Percentiles rank a stretch among this genome's conserved stretches.
Conservation (phyloP, 1,139 yeast genomes). For the Yamadazyma trypodendri region DNA sequence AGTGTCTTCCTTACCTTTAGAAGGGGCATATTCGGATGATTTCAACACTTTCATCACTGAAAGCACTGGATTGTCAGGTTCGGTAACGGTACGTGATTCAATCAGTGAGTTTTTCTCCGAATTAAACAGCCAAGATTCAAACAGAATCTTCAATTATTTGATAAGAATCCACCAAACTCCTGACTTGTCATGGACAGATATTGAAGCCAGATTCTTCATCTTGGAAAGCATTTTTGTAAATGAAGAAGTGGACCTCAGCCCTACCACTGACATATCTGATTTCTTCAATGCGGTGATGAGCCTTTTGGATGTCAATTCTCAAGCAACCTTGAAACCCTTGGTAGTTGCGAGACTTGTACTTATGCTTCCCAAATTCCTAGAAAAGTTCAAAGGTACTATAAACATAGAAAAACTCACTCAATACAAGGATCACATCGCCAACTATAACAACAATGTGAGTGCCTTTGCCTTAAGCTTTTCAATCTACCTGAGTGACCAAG, state of each 20-base stretch:
- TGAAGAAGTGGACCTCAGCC: conserved; percentile 33
- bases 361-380: conserved; percentile 55
- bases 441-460: conserved; percentile 18
- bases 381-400: conserved; percentile 42
- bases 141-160: conserved; percentile 23
- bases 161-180: conserved; percentile 9
- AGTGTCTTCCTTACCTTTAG: conserved; percentile 27
- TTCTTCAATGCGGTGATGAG: conserved; percentile 3
- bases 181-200: conserved; percentile 22
- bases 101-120: conserved; percentile 51
- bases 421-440: conserved; percentile 32
- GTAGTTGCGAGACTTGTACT: conserved; percentile 48
- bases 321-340: conserved; percentile 22
- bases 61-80: conserved; percentile 62
- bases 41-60: conserved; percentile 69
- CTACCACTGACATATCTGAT: conserved; percentile 10
- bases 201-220: conserved; percentile 42
- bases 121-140: conserved; percentile 36
- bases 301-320: conserved; percentile 1
- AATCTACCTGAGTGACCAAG: conserved; percentile 10
- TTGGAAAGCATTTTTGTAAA: conserved; percentile 45
- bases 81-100: conserved; percentile 51
- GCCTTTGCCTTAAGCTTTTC: conserved; percentile 9
- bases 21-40: conserved; percentile 46
- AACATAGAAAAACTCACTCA: conserved; percentile 37